Conservation (phyloP, 1,139 yeast species). For the Blastobotrys illinoisensis region DNA sequence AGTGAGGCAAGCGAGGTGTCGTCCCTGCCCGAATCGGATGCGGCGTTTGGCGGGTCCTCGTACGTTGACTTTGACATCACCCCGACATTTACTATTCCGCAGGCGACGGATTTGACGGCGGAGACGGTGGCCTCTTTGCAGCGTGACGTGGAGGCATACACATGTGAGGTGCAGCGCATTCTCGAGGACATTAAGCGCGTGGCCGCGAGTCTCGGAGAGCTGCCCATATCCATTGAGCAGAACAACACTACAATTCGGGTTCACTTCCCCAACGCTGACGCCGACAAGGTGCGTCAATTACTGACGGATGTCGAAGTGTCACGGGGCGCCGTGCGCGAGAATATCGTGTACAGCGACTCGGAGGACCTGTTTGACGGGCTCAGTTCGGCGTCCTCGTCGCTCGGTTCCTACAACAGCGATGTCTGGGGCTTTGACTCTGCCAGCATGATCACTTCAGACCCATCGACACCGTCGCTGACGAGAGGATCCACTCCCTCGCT, state of each 20-base stretch:
- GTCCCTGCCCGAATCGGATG: background rate
- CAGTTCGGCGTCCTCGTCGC: background rate
- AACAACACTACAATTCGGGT: conserved; percentile 28
- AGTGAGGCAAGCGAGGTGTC: background rate
- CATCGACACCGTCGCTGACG: conserved; percentile 12
- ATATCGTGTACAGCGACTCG: background rate
- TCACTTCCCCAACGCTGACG: conserved; percentile 36
- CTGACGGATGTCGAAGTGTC: conserved; percentile 32
- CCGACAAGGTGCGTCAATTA: conserved; percentile 28
- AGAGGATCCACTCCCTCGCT: conserved; percentile 3
- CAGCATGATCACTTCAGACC: conserved; percentile 6
- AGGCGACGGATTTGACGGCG: conserved; percentile 26
- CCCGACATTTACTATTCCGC: conserved; percentile 28
- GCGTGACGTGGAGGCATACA: conserved; percentile 25
- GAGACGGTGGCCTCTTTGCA: conserved; percentile 19
- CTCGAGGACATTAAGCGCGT: conserved; percentile 28
- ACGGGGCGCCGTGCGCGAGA: conserved; percentile 26
- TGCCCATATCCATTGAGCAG: conserved; percentile 32
- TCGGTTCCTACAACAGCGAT: conserved; percentile 8
- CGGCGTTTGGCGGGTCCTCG: conserved; percentile 9
- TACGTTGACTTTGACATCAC: conserved; percentile 34
- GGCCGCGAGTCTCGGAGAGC: conserved; percentile 32
- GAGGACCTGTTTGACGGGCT: background rate
- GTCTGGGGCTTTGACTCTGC: conserved; percentile 8
- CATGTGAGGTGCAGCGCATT: conserved; percentile 23